Evolutionary conservation across 1,284 basidiomycete genomes (phyloP), one percentile per base, ranked within the genome.

Genomic region (Prillingera fragicola): DNA sequence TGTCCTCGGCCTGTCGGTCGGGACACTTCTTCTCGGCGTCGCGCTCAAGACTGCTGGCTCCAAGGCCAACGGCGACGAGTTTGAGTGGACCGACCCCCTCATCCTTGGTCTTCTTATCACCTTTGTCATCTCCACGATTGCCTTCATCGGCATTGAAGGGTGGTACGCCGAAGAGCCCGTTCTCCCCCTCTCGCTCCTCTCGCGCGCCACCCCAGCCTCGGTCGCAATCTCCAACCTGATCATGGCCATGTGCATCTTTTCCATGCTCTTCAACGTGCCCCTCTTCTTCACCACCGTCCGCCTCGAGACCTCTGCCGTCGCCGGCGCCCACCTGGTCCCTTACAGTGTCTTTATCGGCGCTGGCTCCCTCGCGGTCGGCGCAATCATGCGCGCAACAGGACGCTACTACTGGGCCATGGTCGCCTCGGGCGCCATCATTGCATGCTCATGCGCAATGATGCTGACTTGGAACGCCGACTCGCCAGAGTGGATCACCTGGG

Each of bases 241-340:
- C 38, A 62, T 70, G 44, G 62, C 60, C 13, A 79, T 84, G 68
- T 77, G 80, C 25, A 81, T 85, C 32, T 91, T 87, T 67, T 87
- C 86, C 1, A 81, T 84, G 77, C 74, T 91, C 26, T 92, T 91
- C 70, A 89, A 88, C 63, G 75, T 87, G 21, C 88, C 88, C n/a
- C 69, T 91, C 65, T 91, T 87, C 73, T 92, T 90, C 60, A 83
- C 85, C 48, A 83, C 87, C n/a, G 90, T 91, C 36, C 79, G 80
- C 55, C 73, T 87, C 40, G 74, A 79, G 52, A 79, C 81, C n/a
- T 79, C 89, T 12, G 80, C 82, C 27, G 73, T 77, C 48, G 78
- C 87, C 44, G 87, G 87, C 80, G 59, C 86, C 14, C 90, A 91
- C 73, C 72, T 95, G 28, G 74, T 95, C 38, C 90, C 91, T 25